Percentiles rank a stretch among this genome's conserved stretches.
Conservation (phyloP, 2,329 filamentous ascomycete genomes). For the Ceratocystis variospora region DNA sequence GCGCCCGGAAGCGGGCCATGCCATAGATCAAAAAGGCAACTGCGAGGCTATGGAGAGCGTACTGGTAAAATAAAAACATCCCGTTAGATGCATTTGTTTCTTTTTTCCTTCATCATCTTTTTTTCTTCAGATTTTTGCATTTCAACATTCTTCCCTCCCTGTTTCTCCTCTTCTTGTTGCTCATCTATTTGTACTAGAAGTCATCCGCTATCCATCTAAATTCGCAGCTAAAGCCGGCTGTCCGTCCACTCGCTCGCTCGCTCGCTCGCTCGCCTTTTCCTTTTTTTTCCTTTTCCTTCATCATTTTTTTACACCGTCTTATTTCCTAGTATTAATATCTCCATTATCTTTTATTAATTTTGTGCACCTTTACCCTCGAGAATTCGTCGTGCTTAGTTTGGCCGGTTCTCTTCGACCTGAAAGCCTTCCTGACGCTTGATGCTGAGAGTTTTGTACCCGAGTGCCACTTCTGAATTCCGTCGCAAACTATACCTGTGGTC, state of each 20-base stretch:
- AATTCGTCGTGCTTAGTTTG: not conserved
- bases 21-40: not conserved
- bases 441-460: not conserved
- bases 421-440: not conserved
- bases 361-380: not conserved
- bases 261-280: not conserved
- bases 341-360: not conserved
- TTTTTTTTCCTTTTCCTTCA: not conserved
- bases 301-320: not conserved
- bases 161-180: not conserved
- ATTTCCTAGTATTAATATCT: not conserved
- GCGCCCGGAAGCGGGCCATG: too few species aligned
- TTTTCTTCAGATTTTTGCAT: not conserved
- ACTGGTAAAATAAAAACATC: slow-evolving; percentile 6
- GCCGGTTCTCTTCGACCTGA: not conserved
- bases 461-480: not conserved
- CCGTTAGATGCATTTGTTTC: slow-evolving; percentile 3
- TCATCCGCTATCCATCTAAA: not conserved
- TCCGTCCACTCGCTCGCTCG: not conserved
- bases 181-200: not conserved
- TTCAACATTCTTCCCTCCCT: not conserved
- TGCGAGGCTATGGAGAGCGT: slow-evolving; percentile 8
- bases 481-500: not conserved
- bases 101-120: not conserved
- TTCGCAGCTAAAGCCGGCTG: not conserved